Evolutionary conservation across 192 early-diverging fungal species (phyloP).

Genomic region (Linnemannia schmuckeri): DNA sequence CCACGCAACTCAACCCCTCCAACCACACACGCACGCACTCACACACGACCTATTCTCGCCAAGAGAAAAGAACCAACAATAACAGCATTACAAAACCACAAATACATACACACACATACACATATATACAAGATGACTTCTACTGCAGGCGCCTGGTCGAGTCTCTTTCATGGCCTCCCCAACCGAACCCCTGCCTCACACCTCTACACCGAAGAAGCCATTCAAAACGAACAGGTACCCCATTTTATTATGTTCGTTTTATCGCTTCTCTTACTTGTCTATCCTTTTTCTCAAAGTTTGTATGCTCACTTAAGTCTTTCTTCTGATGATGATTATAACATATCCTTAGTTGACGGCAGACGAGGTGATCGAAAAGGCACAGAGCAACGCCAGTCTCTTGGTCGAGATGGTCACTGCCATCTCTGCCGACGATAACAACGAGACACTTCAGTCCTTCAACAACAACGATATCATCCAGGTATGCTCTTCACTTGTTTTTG

Average conservation of each 20-base stretch:
- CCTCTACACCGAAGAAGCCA: constrained; percentile 43
- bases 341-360: constrained; percentile 20
- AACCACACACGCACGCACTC: background rate
- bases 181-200: constrained; percentile 28
- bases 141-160: constrained; percentile 32
- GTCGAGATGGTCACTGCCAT: constrained; percentile 32
- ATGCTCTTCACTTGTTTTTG: background rate
- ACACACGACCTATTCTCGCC: background rate
- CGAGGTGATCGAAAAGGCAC: constrained; percentile 41
- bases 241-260: background rate
- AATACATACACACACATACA: background rate
- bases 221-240: constrained; percentile 32
- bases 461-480: constrained; percentile 48
- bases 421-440: constrained; percentile 11
- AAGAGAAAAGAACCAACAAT: background rate
- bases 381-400: constrained; percentile 37
- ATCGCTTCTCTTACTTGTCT: background rate
- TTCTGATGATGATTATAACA: background rate
- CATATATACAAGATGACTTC: constrained; percentile 27
- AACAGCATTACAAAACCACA: background rate
- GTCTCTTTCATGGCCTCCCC: constrained; percentile 32
- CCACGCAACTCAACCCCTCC: background rate
- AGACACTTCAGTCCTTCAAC: constrained; percentile 7
- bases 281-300: background rate
- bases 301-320: background rate